Percentiles rank a stretch among this genome's conserved stretches.
These are phyloP conservation scores for Corchorus capsularis DNA, from an alignment of 345 rosid species.

Conservation along the genomic window DNA sequence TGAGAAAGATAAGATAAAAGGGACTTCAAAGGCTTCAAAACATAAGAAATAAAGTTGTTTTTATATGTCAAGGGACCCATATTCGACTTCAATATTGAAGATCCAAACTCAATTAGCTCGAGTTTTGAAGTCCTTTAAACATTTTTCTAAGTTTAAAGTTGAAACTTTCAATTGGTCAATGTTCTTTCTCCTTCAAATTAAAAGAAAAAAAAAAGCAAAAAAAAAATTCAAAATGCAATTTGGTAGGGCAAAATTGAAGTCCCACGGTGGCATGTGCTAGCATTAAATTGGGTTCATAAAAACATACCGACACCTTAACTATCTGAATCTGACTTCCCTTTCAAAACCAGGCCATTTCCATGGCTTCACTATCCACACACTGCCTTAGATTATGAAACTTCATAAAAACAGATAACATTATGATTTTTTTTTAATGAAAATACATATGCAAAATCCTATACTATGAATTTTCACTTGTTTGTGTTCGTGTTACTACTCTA, in stretches of 20 bases:
- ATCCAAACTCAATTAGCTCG: not conserved
- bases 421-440: no score
- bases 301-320: not conserved
- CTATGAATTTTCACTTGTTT: not conserved
- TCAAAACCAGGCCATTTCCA: not conserved
- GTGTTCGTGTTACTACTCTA: conserved; percentile 10
- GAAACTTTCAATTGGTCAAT: not conserved
- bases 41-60: no score
- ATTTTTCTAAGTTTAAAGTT: not conserved
- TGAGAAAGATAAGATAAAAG: no score
- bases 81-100: no score
- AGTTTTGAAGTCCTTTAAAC: no score
- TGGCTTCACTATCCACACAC: not conserved
- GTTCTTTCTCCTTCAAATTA: not conserved
- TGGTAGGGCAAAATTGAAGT: not conserved
- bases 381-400: not conserved
- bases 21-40: no score
- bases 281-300: conserved; percentile 22
- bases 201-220: no score
- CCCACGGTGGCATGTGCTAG: conserved; percentile 11
- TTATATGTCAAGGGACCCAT: no score
- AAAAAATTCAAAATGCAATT: not conserved
- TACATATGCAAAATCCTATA: no score
- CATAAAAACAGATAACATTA: not conserved
- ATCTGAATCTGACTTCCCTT: not conserved